Evolutionary conservation across 2,329 filamentous ascomycete species (phyloP).

Genomic region (Ophiostoma montium): DNA sequence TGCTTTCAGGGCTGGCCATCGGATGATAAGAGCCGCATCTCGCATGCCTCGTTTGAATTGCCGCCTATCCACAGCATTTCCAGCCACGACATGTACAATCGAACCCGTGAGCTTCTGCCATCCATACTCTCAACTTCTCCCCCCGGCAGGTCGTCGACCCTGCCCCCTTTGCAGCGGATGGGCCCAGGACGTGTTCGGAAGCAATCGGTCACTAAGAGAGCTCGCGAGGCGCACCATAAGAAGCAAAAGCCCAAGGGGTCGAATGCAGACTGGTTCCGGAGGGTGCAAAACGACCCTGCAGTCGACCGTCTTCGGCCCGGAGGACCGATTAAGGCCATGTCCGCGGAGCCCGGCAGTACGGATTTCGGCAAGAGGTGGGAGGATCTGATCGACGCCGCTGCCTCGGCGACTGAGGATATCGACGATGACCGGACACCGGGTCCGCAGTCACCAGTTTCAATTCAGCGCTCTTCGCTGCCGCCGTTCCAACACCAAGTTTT

Average conservation of each 20-base stretch:
- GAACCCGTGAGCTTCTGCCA: constrained; percentile 62
- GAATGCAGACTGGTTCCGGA: constrained; percentile 50
- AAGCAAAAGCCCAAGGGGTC: constrained; percentile 59
- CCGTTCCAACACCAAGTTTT: constrained; percentile 40
- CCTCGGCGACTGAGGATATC: constrained; percentile 79
- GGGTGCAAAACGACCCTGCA: constrained; percentile 37
- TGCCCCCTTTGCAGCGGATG: constrained; percentile 68
- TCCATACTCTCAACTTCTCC: constrained; percentile 73
- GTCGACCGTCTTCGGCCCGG: constrained; percentile 46
- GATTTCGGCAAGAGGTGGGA: constrained; percentile 89
- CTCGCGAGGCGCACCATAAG: constrained; percentile 63
- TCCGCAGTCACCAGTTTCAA: constrained; percentile 50
- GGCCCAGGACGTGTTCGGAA: constrained; percentile 65
- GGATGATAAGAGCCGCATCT: constrained; percentile 51
- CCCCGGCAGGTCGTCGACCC: constrained; percentile 72
- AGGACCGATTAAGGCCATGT: constrained; percentile 68
- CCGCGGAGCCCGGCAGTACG: constrained; percentile 57
- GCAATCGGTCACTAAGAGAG: constrained; percentile 70
- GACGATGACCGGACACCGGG: constrained; percentile 83
- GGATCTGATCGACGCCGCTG: constrained; percentile 84
- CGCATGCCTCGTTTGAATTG: constrained; percentile 56
- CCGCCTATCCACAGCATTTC: constrained; percentile 48
- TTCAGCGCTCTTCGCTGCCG: constrained; percentile 47
- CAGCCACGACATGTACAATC: constrained; percentile 43
- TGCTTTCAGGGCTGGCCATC: constrained; percentile 51